Evolutionary conservation across 345 rosid species (phyloP), one percentile per base, ranked within the genome.

Genomic region (Schrenkiella parvula): DNA sequence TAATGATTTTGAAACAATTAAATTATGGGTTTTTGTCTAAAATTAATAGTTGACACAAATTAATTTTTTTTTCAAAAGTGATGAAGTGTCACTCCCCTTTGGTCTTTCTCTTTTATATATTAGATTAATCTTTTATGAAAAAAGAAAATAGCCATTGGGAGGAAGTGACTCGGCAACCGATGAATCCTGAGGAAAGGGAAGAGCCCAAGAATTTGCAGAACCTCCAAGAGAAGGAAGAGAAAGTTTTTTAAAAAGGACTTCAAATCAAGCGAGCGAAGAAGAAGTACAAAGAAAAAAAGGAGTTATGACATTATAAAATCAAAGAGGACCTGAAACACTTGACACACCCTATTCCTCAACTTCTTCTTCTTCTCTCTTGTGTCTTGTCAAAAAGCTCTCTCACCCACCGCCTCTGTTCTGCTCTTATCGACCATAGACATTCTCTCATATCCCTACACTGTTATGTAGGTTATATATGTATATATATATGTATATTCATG

Each of bases 331-430:
- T 61, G 70, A 68, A 68, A 75, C 73, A 60, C 56, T 68, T 60
- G 74, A 74, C 51, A 69, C 58, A 58, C 23, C 21, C 61, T 50
- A 62, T 63, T 62, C 79, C 43, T 43, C 64, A 53, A 44, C 64
- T 19, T 75, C 47, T 51, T 50, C 11, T 28, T 2, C 35, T 52
- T 9, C 38, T 54, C 1, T 73, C 79, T 71, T 72, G 70, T 68
- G 85, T 82, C 88, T 79, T 84, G 66, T 89, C 95, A 52, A 15
- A 32, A 34, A 18, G 15, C 47, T 51, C 61, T 37, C 64, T n/a
- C 53, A 39, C 68, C 52, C 78, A 38, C 53, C 60, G 26, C 72
- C 54, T 66, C 72, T 55, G 19, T 50, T 58, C 70, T 64, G 64
- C 71, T 64, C 76, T 53, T 42, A 54, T 54, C 57, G 10, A 15